A percentile compares a stretch with the other conserved stretches of the same genome.
Evolutionary conservation across 768 basidiomycete genomes (phyloP).

Genomic region (Pulveroboletus sp.): DNA sequence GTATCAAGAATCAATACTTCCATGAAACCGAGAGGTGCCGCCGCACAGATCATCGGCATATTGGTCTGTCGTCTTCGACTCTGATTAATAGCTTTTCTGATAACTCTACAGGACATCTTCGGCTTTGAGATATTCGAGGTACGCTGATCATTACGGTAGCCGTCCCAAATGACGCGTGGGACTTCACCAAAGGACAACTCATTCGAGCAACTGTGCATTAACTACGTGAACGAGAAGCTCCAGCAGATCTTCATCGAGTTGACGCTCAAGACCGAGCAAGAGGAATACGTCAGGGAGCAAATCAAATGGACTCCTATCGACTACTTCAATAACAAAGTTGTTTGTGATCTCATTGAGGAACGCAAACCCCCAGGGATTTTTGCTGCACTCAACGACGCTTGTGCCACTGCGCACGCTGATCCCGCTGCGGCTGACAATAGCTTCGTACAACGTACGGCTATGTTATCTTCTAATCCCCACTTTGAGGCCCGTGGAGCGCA

Average conservation of each 20-base stretch:
- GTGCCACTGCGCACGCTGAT: slow-evolving; percentile 97
- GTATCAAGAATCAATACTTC: slow-evolving; percentile 93
- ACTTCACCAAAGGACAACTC: slow-evolving; percentile 72
- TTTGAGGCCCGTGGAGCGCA: slow-evolving; percentile 93
- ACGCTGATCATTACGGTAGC: slow-evolving; percentile 7
- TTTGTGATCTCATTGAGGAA: slow-evolving; percentile 97
- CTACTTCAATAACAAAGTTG: slow-evolving; percentile 97
- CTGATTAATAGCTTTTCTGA: neutral
- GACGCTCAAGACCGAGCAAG: slow-evolving; percentile 97
- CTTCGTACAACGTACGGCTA: slow-evolving; percentile 86
- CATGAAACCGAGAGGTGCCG: slow-evolving; percentile 79
- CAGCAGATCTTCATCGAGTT: slow-evolving; percentile 99
- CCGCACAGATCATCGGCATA: slow-evolving; percentile 87
- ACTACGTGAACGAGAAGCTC: slow-evolving; percentile 99
- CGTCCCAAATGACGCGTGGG: slow-evolving; percentile 1
- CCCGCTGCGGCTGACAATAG: slow-evolving; percentile 94
- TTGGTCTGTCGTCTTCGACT: slow-evolving; percentile 45
- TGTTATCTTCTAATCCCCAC: slow-evolving; percentile 80
- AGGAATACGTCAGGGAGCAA: slow-evolving; percentile 96
- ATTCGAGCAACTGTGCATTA: slow-evolving; percentile 98
- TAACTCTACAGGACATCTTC: slow-evolving; percentile 75
- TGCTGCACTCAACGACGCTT: slow-evolving; percentile 97
- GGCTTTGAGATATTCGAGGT: slow-evolving; percentile 99
- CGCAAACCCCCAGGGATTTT: slow-evolving; percentile 95
- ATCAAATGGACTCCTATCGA: slow-evolving; percentile 99